Conservation (phyloP, 352 stramenopile species). For the Phytopythium chamaehyphon region DNA sequence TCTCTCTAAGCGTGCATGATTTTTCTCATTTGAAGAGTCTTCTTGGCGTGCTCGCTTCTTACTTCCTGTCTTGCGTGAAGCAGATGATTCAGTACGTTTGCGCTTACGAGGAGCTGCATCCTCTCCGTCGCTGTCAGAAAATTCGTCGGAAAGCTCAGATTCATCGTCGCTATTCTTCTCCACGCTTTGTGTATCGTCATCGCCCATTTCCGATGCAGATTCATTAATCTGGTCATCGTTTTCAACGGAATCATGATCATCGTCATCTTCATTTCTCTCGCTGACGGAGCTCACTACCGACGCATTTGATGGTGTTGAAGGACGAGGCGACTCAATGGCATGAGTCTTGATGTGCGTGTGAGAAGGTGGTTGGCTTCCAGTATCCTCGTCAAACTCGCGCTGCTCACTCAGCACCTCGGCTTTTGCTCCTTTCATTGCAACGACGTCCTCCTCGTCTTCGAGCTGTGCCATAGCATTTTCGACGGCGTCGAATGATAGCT, state of each 20-base stretch:
- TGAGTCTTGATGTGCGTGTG: background rate
- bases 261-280: constrained; percentile 36
- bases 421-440: constrained; percentile 84
- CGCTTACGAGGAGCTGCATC: constrained; percentile 4
- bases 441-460: constrained; percentile 95
- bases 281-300: constrained; percentile 31
- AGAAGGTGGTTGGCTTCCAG: constrained; percentile 8
- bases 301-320: constrained; percentile 34
- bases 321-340: constrained; percentile 8
- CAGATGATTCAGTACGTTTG: background rate
- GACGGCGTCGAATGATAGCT: constrained; percentile 64
- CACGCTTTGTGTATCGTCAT: constrained; percentile 21
- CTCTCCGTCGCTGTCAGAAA: too few relatives aligned
- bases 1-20: constrained; percentile 25
- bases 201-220: constrained; percentile 3
- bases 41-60: constrained; percentile 4
- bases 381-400: constrained; percentile 61
- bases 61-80: constrained; percentile 1
- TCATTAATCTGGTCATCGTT: constrained; percentile 14
- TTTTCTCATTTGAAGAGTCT: constrained; percentile 7
- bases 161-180: constrained; percentile 45
- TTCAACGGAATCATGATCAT: constrained; percentile 14
- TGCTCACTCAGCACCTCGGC: constrained; percentile 56
- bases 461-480: constrained; percentile 93
- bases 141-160: background rate